Conservation (phyloP, 1,284 basidiomycete species). For the Violaceomyces palustris region DNA sequence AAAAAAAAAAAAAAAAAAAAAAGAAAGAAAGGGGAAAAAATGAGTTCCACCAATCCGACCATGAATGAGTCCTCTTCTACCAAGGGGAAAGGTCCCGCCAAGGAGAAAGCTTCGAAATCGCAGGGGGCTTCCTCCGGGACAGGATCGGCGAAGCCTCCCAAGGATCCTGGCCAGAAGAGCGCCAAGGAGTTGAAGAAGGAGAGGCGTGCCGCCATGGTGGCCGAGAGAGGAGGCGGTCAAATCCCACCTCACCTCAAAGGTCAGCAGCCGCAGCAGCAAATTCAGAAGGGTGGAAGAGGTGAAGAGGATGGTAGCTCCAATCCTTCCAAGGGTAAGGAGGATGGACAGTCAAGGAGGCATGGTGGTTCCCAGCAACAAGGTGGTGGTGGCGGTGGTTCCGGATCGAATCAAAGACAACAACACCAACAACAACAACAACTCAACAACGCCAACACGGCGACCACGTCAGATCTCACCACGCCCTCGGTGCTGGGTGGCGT, state of each 20-base stretch:
- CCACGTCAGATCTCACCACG: slow-evolving; percentile 7
- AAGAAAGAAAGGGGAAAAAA: no score
- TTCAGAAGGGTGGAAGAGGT: slow-evolving; percentile 3
- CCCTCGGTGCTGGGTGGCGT: slow-evolving; percentile 17
- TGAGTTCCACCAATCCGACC: no score
- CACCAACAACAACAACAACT: slow-evolving; percentile 7
- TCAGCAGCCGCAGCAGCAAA: not conserved
- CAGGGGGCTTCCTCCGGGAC: no score
- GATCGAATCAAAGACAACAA: no score
- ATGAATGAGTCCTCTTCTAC: no score
- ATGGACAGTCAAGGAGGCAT: slow-evolving; percentile 7
- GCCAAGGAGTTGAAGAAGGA: slow-evolving; percentile 44
- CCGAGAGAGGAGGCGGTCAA: slow-evolving; percentile 5
- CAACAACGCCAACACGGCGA: slow-evolving; percentile 5
- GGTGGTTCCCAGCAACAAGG: slow-evolving; percentile 1
- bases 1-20: no score
- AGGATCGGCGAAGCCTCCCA: slow-evolving; percentile 1
- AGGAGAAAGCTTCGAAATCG: no score
- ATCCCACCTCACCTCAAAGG: not conserved
- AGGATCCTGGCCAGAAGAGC: slow-evolving; percentile 20
- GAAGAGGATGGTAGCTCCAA: not conserved
- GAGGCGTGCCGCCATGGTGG: slow-evolving; percentile 36
- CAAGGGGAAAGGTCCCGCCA: no score
- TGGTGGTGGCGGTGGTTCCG: no score
- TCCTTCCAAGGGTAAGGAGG: slow-evolving; percentile 3